phyloP scores from a whole-genome alignment of 129 eudicot species.

The Deinandra increscens region DNA sequence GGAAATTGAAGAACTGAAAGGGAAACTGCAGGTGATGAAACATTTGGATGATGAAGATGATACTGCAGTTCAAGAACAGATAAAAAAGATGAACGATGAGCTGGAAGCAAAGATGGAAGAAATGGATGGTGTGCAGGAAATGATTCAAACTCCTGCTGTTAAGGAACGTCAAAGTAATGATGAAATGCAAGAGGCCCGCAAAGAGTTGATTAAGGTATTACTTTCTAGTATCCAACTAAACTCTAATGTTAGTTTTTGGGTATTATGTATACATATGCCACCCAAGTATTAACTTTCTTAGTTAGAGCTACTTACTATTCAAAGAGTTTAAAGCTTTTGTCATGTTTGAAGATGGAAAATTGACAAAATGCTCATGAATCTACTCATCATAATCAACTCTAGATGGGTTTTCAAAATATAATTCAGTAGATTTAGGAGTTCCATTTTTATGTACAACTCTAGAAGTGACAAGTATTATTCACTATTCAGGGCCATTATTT shows the following conservation, averaged over 20 bases:
- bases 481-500: neutral
- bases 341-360: neutral
- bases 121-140: constrained; percentile 44
- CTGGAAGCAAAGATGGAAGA: constrained; percentile 59
- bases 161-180: constrained; percentile 84
- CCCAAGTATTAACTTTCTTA: neutral
- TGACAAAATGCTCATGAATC: neutral
- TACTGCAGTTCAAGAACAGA: constrained; percentile 61
- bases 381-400: too few relatives aligned
- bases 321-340: neutral
- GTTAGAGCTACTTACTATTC: neutral
- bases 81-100: constrained; percentile 63
- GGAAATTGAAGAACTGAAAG: constrained; percentile 89
- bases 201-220: constrained; percentile 68
- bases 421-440: neutral
- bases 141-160: constrained; percentile 49
- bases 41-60: constrained; percentile 84
- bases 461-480: neutral
- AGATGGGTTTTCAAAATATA: neutral
- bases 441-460: neutral
- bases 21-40: constrained; percentile 85
- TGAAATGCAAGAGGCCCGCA: constrained; percentile 82
- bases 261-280: neutral
- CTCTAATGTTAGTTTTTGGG: neutral
- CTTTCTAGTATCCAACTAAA: constrained; percentile 2